phyloP scores from a whole-genome alignment of 768 basidiomycete genomes.

The Porphyrellus cyaneotinctus region DNA sequence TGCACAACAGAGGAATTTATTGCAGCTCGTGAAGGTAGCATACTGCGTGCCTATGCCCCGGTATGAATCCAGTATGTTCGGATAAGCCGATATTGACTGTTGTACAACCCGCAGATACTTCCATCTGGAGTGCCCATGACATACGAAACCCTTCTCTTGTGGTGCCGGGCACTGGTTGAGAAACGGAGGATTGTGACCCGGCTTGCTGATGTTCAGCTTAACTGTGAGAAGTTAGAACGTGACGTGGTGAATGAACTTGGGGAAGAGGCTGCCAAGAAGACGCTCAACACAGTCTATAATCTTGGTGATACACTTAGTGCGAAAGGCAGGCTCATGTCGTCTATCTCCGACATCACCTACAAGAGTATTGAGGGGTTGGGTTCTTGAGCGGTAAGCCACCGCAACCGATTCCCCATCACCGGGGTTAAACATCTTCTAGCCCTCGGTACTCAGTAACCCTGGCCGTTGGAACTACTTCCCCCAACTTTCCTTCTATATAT shows the following conservation, averaged over 20 bases:
- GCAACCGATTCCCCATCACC: background rate
- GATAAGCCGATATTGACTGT: background rate
- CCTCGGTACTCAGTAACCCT: background rate
- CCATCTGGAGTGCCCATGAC: background rate
- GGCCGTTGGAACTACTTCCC: too few species aligned
- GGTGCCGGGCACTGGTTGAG: background rate
- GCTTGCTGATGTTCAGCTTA: background rate
- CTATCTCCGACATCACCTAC: background rate
- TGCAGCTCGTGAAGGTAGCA: background rate
- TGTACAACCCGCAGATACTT: background rate
- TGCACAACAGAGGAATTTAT: background rate
- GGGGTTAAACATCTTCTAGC: background rate
- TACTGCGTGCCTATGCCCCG: background rate
- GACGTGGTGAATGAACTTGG: background rate
- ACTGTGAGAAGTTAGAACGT: background rate
- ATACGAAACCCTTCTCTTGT: background rate
- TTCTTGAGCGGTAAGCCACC: background rate
- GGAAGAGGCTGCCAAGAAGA: background rate
- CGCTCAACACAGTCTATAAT: background rate
- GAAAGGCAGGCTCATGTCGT: background rate
- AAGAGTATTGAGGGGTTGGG: background rate
- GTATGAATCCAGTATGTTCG: background rate
- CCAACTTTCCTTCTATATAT: too few species aligned
- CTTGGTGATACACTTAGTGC: background rate
- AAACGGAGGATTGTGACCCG: background rate